Evolutionary conservation across 305 asterid genomes (phyloP), one percentile per base, ranked within the genome.

Genomic region (Fraxinus latifolia): DNA sequence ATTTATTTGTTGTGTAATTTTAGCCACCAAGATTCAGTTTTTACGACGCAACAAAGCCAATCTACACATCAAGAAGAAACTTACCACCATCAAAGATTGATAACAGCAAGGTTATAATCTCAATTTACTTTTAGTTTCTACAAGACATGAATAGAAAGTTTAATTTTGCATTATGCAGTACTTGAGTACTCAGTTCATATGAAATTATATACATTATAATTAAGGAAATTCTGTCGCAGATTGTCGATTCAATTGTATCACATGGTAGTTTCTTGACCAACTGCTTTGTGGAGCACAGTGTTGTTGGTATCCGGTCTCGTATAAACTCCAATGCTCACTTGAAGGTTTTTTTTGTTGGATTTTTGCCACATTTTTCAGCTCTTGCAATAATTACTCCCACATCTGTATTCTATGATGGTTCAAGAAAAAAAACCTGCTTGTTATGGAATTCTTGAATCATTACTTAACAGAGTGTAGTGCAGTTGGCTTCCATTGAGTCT

Each of bases 1-100:
- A 68, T 36, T 50, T 74, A 32, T 1, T 83, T 76, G 15, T 17
- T 76, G 67, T 78, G 77, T 72, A 29, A 75, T 87, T 83, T 85
- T 89, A 94, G 99, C 99, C 99, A 77, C 95, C 99, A 84, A 88
- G 92, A 77, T 96, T 96, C 87, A 96, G 99, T 87, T 96, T 96
- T 88, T 96, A 94, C 42, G 97, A 96, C 84, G 99, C 99, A 47
- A 27, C 90, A 86, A 94, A 94, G 89, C 99, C 99, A 78, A 94
- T 94, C 85, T 96, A 91, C 86, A 94, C 99, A 81, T 93, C 98
- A 77, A 87, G 96, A 85, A 93, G 99, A 89, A 93, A 95, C 89
- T 88, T 96, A 87, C 98, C 99, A 74, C 99, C 99, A 79, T 96
- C 99, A 77, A 89, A 91, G 82, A 91, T 96, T 1, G 97, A 94